phyloP scores from a whole-genome alignment of 192 early-diverging fungal species.

The Mortierella claussenii region DNA sequence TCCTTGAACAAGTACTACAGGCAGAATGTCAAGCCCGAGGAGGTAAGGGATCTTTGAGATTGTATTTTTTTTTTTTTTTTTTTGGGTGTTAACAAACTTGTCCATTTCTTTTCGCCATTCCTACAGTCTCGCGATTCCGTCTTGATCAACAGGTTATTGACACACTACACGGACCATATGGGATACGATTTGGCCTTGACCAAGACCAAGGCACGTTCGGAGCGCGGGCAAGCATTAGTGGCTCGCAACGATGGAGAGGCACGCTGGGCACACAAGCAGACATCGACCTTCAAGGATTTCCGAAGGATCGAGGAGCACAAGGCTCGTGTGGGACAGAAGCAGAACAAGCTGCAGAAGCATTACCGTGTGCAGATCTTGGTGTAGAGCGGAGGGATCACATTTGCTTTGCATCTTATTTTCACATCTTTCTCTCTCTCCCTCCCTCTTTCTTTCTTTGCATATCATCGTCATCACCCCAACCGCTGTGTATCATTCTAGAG shows the following conservation, averaged over 20 bases:
- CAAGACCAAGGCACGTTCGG: conserved; percentile 54
- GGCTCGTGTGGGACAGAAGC: conserved; percentile 73
- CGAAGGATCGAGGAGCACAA: conserved; percentile 70
- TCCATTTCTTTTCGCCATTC: neutral
- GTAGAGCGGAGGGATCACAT: neutral
- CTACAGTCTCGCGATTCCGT: conserved; percentile 71
- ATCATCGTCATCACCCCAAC: neutral
- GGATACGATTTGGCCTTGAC: conserved; percentile 53
- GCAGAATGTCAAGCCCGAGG: conserved; percentile 77
- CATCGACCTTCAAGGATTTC: conserved; percentile 67
- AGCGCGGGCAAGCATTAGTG: conserved; percentile 52
- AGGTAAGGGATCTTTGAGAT: conserved; percentile 49
- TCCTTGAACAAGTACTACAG: conserved; percentile 84
- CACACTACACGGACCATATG: conserved; percentile 70
- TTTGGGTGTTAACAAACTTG: neutral
- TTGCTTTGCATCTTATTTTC: neutral
- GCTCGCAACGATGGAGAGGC: conserved; percentile 50
- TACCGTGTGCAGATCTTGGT: conserved; percentile 85
- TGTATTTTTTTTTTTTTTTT: conserved; percentile 3
- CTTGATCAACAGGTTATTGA: conserved; percentile 81
- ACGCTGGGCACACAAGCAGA: conserved; percentile 57
- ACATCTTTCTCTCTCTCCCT: neutral
- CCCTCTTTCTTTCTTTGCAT: neutral
- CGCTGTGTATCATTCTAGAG: neutral
- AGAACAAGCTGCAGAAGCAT: conserved; percentile 89